These are phyloP conservation scores for Prunus padus DNA, from an alignment of 306 rosid species.

Conservation along the genomic window DNA sequence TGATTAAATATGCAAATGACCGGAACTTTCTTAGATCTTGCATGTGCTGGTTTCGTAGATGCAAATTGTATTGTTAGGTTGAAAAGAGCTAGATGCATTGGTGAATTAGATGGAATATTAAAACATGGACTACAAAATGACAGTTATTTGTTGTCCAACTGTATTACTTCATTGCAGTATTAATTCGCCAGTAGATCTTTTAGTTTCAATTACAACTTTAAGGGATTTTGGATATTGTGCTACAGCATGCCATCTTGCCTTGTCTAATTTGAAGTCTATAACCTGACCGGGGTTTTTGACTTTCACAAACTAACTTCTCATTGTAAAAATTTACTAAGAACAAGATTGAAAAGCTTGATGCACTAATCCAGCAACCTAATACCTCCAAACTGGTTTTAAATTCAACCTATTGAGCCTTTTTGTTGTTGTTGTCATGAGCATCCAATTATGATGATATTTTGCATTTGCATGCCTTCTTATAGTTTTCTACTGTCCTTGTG, in stretches of 20 bases:
- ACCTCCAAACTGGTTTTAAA: background rate
- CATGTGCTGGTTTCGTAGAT: constrained; percentile 15
- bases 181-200: background rate
- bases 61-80: background rate
- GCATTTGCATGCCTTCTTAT: background rate
- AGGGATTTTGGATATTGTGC: background rate
- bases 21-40: constrained; percentile 20
- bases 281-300: background rate
- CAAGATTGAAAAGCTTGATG: background rate
- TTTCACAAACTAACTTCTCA: background rate
- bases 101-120: background rate
- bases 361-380: background rate
- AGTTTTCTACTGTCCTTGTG: background rate
- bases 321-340: background rate
- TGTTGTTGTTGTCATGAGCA: background rate
- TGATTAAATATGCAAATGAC: constrained; percentile 10
- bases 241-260: background rate
- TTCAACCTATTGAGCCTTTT: background rate
- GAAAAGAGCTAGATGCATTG: background rate
- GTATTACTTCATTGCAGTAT: background rate
- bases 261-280: background rate
- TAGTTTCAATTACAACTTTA: background rate
- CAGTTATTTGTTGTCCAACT: background rate
- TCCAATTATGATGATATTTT: background rate
- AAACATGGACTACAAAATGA: background rate